Evolutionary conservation across 306 rosid species (phyloP).

Genomic region (Glycine soja): DNA sequence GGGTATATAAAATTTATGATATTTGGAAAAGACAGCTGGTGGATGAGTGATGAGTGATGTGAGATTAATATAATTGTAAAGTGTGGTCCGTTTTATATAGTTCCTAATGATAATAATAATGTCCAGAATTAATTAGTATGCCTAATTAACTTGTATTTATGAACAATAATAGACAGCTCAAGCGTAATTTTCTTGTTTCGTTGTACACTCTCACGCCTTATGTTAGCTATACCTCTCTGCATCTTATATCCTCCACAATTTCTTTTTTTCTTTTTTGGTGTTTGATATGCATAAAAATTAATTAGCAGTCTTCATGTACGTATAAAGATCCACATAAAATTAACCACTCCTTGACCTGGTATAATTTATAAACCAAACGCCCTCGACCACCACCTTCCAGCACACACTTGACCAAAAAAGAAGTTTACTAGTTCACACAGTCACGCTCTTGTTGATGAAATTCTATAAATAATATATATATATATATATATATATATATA

Average conservation of each 20-base stretch:
- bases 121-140: neutral
- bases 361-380: constrained; percentile 32
- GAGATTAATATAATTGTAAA: constrained; percentile 34
- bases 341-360: neutral
- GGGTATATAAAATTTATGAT: neutral
- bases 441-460: constrained; percentile 32
- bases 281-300: neutral
- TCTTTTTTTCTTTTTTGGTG: neutral
- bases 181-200: constrained; percentile 37
- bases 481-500: neutral
- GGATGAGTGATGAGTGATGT: constrained; percentile 47
- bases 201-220: constrained; percentile 36
- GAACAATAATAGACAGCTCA: constrained; percentile 38
- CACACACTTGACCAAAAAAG: neutral
- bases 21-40: constrained; percentile 34
- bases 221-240: constrained; percentile 33
- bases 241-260: constrained; percentile 27
- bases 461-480: neutral
- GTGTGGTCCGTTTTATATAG: constrained; percentile 43
- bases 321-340: neutral
- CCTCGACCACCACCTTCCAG: neutral
- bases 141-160: constrained; percentile 1
- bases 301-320: neutral
- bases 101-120: neutral
- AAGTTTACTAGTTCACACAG: constrained; percentile 35